Percentiles rank a stretch among this genome's conserved stretches.
These are phyloP conservation scores for Clathrospora elynae DNA, from an alignment of 2,329 filamentous ascomycete species.

Conservation along the genomic window DNA sequence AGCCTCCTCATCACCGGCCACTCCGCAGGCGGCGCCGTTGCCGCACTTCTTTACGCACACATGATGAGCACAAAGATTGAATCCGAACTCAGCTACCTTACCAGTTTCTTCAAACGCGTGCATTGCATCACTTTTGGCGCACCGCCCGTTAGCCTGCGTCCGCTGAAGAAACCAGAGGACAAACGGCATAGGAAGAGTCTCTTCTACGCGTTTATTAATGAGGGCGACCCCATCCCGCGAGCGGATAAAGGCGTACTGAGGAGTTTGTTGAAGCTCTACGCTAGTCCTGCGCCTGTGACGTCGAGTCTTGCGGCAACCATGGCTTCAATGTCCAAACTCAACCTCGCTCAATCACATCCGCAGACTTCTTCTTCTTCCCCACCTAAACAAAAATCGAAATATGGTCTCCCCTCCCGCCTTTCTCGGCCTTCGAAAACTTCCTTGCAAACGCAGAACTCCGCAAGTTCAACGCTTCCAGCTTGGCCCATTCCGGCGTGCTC, in stretches of 20 bases:
- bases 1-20: constrained; percentile 85
- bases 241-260: constrained; percentile 78
- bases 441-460: constrained; percentile 29
- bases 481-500: constrained; percentile 71
- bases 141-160: constrained; percentile 74
- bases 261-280: constrained; percentile 73
- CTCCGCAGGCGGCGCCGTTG: constrained; percentile 83
- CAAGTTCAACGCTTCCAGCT: constrained; percentile 50
- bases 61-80: constrained; percentile 69
- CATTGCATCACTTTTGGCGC: constrained; percentile 88
- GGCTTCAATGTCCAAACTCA: constrained; percentile 33
- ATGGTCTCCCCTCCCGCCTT: constrained; percentile 13
- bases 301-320: constrained; percentile 23
- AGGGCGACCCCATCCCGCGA: constrained; percentile 79
- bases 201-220: constrained; percentile 82
- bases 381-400: constrained; percentile 23
- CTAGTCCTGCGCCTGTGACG: constrained; percentile 59
- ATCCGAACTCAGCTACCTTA: constrained; percentile 72
- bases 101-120: constrained; percentile 73
- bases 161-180: constrained; percentile 63
- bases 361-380: constrained; percentile 8
- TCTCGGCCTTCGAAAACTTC: constrained; percentile 31
- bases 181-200: constrained; percentile 64
- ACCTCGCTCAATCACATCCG: constrained; percentile 19
- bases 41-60: constrained; percentile 77